Percentiles rank a stretch among this genome's conserved stretches.
These are phyloP conservation scores for Holtermanniella nyarrowii DNA, from an alignment of 768 basidiomycete genomes.

Conservation along the genomic window DNA sequence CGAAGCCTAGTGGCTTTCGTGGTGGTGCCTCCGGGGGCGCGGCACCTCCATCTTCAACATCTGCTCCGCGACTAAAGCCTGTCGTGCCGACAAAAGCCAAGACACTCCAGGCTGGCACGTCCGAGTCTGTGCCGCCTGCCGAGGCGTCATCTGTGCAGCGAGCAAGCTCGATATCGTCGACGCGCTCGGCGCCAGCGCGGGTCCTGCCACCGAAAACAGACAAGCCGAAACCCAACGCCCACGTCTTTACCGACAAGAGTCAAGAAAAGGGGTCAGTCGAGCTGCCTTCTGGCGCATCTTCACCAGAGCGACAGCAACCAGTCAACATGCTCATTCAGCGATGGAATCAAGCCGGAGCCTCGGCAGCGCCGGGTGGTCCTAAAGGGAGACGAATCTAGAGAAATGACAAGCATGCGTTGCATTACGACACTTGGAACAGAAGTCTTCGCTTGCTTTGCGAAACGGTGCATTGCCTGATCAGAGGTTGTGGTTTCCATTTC, in stretches of 20 bases:
- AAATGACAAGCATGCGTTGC: no score
- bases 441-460: no score
- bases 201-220: neutral
- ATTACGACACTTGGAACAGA: no score
- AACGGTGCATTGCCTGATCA: no score
- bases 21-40: slow-evolving; percentile 8
- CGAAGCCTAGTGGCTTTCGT: slow-evolving; percentile 16
- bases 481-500: no score
- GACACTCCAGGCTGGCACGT: neutral
- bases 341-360: slow-evolving; percentile 34
- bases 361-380: slow-evolving; percentile 1
- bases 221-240: neutral
- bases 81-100: neutral
- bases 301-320: slow-evolving; percentile 30
- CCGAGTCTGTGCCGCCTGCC: neutral
- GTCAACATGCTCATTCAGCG: slow-evolving; percentile 35
- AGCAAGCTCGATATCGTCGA: neutral
- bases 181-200: neutral
- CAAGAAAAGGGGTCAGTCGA: no score
- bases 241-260: no score
- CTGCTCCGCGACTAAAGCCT: neutral
- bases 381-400: no score
- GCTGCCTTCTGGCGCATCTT: slow-evolving; percentile 1
- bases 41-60: neutral
- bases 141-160: neutral